Conservation (phyloP, 2,329 filamentous ascomycete genomes). For the Botryotinia convoluta region DNA sequence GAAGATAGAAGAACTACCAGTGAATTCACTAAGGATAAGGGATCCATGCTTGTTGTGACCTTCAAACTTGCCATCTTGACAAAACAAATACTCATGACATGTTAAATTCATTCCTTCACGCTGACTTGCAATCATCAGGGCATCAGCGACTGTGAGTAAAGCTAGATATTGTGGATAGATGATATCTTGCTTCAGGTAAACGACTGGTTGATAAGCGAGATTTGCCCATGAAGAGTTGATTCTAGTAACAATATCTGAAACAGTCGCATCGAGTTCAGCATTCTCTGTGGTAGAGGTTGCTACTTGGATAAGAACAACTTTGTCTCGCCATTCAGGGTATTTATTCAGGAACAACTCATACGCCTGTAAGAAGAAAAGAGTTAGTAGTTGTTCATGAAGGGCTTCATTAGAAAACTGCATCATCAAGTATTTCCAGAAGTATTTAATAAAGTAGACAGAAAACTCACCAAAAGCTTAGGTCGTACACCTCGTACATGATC, state of each 20-base stretch:
- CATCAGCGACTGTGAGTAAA: constrained; percentile 83
- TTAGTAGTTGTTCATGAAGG: neutral
- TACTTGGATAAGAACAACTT: constrained; percentile 89
- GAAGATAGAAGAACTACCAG: constrained; percentile 85
- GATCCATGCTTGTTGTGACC: constrained; percentile 78
- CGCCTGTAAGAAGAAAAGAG: constrained; percentile 43
- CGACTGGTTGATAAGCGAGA: constrained; percentile 84
- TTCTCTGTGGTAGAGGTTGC: constrained; percentile 88
- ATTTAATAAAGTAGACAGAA: neutral
- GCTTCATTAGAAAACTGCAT: neutral
- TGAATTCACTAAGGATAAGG: constrained; percentile 91
- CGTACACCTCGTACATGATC: constrained; percentile 89
- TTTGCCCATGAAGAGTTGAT: constrained; percentile 92
- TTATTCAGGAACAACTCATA: constrained; percentile 91
- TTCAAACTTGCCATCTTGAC: constrained; percentile 75
- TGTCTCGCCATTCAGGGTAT: constrained; percentile 84
- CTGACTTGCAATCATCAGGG: constrained; percentile 89
- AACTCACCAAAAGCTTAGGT: constrained; percentile 70
- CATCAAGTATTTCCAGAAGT: neutral
- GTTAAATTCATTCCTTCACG: constrained; percentile 98
- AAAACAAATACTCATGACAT: constrained; percentile 89
- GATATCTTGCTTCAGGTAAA: constrained; percentile 94
- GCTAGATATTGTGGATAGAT: constrained; percentile 92
- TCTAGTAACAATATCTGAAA: constrained; percentile 90
- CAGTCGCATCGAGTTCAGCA: constrained; percentile 78